phyloP scores from a whole-genome alignment of 345 rosid genomes.

The Acer campestre region DNA sequence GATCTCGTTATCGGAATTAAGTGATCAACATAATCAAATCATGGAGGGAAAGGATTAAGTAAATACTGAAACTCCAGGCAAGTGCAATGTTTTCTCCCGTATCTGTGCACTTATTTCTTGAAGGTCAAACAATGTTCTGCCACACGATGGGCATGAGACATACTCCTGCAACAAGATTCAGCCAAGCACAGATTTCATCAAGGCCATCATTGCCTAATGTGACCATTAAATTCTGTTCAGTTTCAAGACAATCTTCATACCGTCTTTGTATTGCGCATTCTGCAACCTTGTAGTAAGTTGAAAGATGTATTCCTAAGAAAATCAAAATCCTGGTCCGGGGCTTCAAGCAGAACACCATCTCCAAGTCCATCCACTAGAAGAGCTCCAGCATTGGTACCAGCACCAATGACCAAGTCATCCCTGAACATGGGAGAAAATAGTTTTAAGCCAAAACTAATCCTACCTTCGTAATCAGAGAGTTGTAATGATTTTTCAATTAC shows the following conservation, averaged over 20 bases:
- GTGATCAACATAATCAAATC: neutral
- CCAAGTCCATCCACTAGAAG: slow-evolving; percentile 98
- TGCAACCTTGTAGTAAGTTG: slow-evolving; percentile 95
- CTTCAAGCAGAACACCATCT: slow-evolving; percentile 88
- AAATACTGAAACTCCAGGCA: slow-evolving; percentile 95
- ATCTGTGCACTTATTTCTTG: slow-evolving; percentile 96
- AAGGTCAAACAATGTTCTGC: slow-evolving; percentile 94
- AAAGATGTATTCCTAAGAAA: slow-evolving; percentile 89
- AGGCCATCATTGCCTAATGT: neutral
- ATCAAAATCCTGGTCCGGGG: slow-evolving; percentile 84
- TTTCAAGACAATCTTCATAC: slow-evolving; percentile 39
- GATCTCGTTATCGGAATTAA: neutral
- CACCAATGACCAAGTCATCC: slow-evolving; percentile 90
- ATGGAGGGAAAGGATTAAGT: slow-evolving; percentile 17
- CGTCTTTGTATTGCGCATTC: slow-evolving; percentile 98
- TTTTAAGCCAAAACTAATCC: slow-evolving; percentile 14
- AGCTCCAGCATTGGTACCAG: slow-evolving; percentile 84
- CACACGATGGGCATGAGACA: slow-evolving; percentile 96
- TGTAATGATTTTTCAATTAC: slow-evolving; percentile 35
- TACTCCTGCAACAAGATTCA: slow-evolving; percentile 64
- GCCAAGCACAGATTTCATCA: neutral
- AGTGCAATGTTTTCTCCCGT: slow-evolving; percentile 85
- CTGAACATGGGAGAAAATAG: slow-evolving; percentile 42
- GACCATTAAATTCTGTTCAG: neutral
- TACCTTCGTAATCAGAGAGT: slow-evolving; percentile 11